Conservation (phyloP, 139 green algal species). For the Medakamo hakoo region DNA sequence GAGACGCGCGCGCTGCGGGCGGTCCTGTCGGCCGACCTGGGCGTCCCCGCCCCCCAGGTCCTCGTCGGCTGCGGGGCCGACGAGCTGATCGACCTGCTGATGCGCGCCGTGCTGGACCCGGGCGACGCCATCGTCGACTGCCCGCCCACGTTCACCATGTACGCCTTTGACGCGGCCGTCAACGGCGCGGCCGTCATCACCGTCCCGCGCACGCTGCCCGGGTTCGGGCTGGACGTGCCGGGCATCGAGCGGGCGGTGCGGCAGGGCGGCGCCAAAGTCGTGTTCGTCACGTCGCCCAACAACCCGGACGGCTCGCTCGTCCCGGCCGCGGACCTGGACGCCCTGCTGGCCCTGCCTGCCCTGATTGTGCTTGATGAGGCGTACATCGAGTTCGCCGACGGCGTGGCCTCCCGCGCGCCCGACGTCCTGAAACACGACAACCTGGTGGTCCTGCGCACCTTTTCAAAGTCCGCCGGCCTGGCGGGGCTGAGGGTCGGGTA, state of each 20-base stretch:
- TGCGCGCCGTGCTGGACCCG: constrained; percentile 82
- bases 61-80: constrained; percentile 90
- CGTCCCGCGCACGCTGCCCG: constrained; percentile 58
- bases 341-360: constrained; percentile 63
- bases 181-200: constrained; percentile 71
- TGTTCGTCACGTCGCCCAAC: constrained; percentile 98
- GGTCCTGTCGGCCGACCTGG: constrained; percentile 47
- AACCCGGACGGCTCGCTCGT: constrained; percentile 94
- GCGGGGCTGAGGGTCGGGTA: constrained; percentile 49
- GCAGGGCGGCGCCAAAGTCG: constrained; percentile 76
- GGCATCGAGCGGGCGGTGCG: constrained; percentile 48
- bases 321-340: constrained; percentile 52
- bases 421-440: constrained; percentile 42
- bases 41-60: constrained; percentile 71
- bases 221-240: constrained; percentile 77
- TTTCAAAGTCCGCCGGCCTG: constrained; percentile 83
- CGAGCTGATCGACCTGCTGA: constrained; percentile 89
- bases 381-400: constrained; percentile 93
- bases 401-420: constrained; percentile 31
- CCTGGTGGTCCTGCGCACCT: constrained; percentile 93
- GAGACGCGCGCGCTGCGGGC: constrained; percentile 65
- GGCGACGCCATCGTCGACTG: constrained; percentile 86
- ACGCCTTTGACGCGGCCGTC: constrained; percentile 91
- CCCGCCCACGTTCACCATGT: constrained; percentile 97
- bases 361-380: constrained; percentile 98